Evolutionary conservation across 176 grass and related monocot species (phyloP).

Genomic region (Carex scoparia): DNA sequence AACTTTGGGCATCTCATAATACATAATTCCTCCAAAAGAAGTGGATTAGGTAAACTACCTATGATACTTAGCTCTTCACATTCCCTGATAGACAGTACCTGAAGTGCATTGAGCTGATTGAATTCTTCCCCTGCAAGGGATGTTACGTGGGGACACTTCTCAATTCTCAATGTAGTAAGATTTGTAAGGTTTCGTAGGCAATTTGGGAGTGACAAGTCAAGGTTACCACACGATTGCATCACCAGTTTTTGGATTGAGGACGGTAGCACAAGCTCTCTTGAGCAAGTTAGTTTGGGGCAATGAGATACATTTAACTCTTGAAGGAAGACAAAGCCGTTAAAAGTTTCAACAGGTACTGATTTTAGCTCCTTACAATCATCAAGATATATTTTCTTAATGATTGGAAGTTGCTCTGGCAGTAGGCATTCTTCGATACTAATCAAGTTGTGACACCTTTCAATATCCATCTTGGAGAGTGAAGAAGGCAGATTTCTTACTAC

Average conservation of each 20-base stretch:
- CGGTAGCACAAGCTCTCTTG: slow-evolving; percentile 7
- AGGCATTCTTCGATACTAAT: background rate
- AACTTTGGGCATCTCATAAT: background rate
- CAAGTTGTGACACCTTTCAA: slow-evolving; percentile 1
- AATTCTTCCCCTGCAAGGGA: background rate
- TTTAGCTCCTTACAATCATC: background rate
- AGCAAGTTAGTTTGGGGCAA: slow-evolving; percentile 6
- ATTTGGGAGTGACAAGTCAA: slow-evolving; percentile 2
- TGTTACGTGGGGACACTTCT: background rate
- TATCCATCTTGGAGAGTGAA: background rate
- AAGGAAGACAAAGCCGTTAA: slow-evolving; percentile 2
- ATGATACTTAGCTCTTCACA: background rate
- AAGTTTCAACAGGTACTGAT: slow-evolving; percentile 16
- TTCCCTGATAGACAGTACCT: background rate
- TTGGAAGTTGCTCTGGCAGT: slow-evolving; percentile 1
- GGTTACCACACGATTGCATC: slow-evolving; percentile 4
- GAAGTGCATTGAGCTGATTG: slow-evolving; percentile 4
- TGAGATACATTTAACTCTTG: slow-evolving; percentile 5
- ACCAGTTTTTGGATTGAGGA: background rate
- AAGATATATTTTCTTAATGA: slow-evolving; percentile 23
- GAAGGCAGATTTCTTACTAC: background rate
- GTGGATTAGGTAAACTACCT: slow-evolving; percentile 10
- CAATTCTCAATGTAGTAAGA: background rate
- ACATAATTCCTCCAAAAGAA: background rate
- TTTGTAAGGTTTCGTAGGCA: slow-evolving; percentile 4